Conservation (phyloP, 352 stramenopile genomes). For the Pythium scleroteichum region DNA sequence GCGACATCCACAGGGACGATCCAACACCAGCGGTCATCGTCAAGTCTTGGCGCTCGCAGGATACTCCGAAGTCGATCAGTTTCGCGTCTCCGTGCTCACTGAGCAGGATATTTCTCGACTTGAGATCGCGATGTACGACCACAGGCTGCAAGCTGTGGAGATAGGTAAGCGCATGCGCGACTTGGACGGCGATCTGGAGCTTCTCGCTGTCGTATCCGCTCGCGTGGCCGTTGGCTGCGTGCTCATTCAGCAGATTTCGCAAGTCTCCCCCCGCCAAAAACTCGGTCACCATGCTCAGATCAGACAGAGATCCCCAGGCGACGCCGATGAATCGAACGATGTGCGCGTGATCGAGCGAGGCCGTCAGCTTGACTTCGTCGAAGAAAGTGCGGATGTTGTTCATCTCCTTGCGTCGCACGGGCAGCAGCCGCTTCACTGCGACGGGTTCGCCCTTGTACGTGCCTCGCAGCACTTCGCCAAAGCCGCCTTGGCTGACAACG, state of each 20-base stretch:
- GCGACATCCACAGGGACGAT: slow-evolving; percentile 43
- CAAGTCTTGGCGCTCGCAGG: slow-evolving; percentile 24
- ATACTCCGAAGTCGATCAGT: slow-evolving; percentile 47
- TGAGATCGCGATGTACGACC: slow-evolving; percentile 44
- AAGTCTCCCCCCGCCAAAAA: slow-evolving; percentile 47
- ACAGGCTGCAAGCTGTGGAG: slow-evolving; percentile 34
- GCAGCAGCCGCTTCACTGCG: slow-evolving; percentile 4
- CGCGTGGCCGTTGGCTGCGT: slow-evolving; percentile 9
- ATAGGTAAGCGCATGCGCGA: slow-evolving; percentile 37
- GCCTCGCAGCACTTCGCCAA: neutral
- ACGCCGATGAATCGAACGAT: slow-evolving; percentile 48
- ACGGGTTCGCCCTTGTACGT: slow-evolving; percentile 22
- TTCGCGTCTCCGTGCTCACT: slow-evolving; percentile 32
- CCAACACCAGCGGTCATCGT: slow-evolving; percentile 44
- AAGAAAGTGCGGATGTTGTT: slow-evolving; percentile 10
- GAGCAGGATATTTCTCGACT: slow-evolving; percentile 45
- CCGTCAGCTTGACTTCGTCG: slow-evolving; percentile 28
- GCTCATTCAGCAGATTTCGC: slow-evolving; percentile 25
- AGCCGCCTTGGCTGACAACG: neutral
- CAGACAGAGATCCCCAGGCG: slow-evolving; percentile 35
- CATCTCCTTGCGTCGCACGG: slow-evolving; percentile 1
- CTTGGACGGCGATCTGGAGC: slow-evolving; percentile 35
- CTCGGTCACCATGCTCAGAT: slow-evolving; percentile 40
- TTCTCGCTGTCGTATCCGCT: slow-evolving; percentile 34
- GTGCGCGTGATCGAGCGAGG: slow-evolving; percentile 37